Base-by-base conservation (phyloP, 371 early-diverging fungal species). In the Smittium mucronatum region DNA sequence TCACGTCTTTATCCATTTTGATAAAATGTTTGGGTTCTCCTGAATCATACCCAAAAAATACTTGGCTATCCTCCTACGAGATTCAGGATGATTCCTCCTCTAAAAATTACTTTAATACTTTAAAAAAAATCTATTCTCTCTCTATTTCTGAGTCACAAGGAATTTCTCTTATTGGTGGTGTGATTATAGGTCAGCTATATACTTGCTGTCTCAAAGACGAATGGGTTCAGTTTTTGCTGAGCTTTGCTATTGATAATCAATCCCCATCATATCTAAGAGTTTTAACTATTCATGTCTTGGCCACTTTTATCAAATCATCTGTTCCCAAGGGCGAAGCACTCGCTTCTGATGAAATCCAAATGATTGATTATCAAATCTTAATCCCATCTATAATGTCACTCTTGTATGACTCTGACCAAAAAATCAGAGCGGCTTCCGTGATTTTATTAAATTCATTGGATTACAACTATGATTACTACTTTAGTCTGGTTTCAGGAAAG, bases 291-390 rank as follows among this genome's bases (percentile, higher is more conserved):
- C 84, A 89, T 70, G 80, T 89, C 57, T 76, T 90, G 30, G 67
- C 75, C 2, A 81, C 84, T 1, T 81, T 83, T 69, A 74, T 77
- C 2, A 68, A 71, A 2, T 76, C 71, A 25, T 70, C 34, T 2
- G 26, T 64, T 21, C 34, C 36, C 5, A 70, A 69, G 0, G 34
- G 71, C 28, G 68, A 75, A 35, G 73, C 74, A 28, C 1, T 68
- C 17, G 15, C 29, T 26, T 63, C 58, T 25, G 31, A 71, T 1
- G 1, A 57, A 0, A 29, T 57, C 28, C 36, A 63, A 31, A 33
- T 30, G 2, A 58, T 74, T 30, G 96, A 93, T 73, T 90, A 85
- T 78, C 94, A 94, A 78, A 80, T 91, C n/a, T 66, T 89, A 33
- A 73, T 93, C 0, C 94, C 95, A 11, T 76, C 82, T 0, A 72